Evolutionary conservation across 2,329 filamentous ascomycete species (phyloP), one percentile per base, ranked within the genome.

Genomic region (Neonectria faginata): DNA sequence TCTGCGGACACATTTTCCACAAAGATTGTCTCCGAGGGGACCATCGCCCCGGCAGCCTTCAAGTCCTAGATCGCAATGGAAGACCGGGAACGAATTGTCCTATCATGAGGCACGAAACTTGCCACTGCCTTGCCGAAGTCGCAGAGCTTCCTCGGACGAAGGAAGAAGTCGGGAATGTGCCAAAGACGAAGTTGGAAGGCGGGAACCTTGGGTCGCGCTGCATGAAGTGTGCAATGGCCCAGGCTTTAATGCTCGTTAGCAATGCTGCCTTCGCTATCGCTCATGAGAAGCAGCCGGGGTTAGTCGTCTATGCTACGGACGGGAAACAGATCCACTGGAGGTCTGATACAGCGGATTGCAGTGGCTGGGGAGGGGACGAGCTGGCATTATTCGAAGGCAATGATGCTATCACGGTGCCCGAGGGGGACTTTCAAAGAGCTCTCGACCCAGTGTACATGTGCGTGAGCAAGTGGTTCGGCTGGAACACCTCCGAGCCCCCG

Each of bases 1-100:
- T 50, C 20, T 62, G 59, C 33, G 59, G 59, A 2, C 59, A 62
- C 14, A 56, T 62, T n/a, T 62, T 51, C 45, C 41, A 54, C 29
- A 5, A 11, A 1, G 2, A 4, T 1, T 62, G 59, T 39, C 42
- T 11, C 36, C 11, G 3, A 7, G 12, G 4, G 3, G 7, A 33
- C 36, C 36, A 39, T 39, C 4, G 0, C 29, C 9, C 29, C 10
- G 29, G 4, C 36, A 8, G 14, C 33, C 1, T 14, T 16, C 1
- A 12, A 39, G 5, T 16, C 14, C 14, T 6, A 39, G 14, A 7
- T 39, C 2, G 5, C 12, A 8, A 3, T 31, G 47, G 12, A 50
- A 11, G 9, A n/a, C 14, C 5, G 6, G 14, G 8, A 39, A 8
- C 2, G 6, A 2, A 7, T 5, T 39, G 36, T 16, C 6, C 14